Evolutionary conservation across 2,329 filamentous ascomycete species (phyloP).

Genomic region (Blastomyces silverae): DNA sequence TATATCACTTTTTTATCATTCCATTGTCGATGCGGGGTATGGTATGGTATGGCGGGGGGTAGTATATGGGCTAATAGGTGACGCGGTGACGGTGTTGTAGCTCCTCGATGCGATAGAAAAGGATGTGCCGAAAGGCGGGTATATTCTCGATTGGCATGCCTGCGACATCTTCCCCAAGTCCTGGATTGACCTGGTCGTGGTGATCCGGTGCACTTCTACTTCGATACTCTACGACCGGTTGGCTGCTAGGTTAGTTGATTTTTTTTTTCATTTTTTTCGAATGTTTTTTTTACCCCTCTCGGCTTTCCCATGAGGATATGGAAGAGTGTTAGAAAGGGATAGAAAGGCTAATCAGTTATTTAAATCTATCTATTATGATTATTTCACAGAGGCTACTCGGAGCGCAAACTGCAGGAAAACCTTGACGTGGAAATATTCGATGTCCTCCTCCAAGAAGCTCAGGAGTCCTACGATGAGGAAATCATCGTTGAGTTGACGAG

Average conservation of each 20-base stretch:
- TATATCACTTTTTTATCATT: conserved; percentile 11
- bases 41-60: neutral
- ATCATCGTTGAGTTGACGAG: conserved; percentile 85
- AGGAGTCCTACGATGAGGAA: conserved; percentile 76
- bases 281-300: neutral
- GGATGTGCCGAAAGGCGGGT: conserved; percentile 69
- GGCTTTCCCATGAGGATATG: neutral
- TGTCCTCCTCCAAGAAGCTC: conserved; percentile 81
- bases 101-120: conserved; percentile 84
- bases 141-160: conserved; percentile 95
- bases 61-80: neutral
- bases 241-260: conserved; percentile 53
- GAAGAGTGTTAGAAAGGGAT: neutral
- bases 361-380: conserved; percentile 10
- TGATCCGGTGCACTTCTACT: conserved; percentile 71
- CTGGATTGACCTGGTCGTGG: conserved; percentile 93
- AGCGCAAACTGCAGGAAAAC: conserved; percentile 89
- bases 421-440: conserved; percentile 97
- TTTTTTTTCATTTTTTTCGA: conserved; percentile 10
- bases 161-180: conserved; percentile 90
- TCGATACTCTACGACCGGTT: conserved; percentile 78
- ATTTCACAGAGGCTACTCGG: conserved; percentile 62
- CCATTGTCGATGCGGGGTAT: neutral
- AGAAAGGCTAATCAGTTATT: neutral
- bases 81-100: conserved; percentile 28